Percentiles rank a stretch among this genome's conserved stretches.
Evolutionary conservation across 1,284 basidiomycete genomes (phyloP).

Genomic region (Porogramme epimiltina): DNA sequence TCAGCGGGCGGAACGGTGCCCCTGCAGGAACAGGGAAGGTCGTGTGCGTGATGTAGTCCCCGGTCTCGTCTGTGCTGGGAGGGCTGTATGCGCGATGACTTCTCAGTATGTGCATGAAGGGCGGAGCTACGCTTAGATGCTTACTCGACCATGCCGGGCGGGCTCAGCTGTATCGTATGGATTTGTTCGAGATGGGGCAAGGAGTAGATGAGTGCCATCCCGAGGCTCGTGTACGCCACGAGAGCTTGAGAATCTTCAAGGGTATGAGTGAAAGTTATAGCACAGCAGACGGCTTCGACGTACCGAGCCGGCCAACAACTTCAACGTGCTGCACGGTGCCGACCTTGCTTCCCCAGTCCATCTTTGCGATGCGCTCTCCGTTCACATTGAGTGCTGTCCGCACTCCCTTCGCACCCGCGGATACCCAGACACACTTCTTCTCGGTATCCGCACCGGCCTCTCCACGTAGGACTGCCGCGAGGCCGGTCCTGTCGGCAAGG

Average conservation of each 20-base stretch:
- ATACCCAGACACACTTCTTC: constrained; percentile 46
- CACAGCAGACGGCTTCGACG: constrained; percentile 15
- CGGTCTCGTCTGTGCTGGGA: constrained; percentile 53
- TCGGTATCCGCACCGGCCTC: constrained; percentile 23
- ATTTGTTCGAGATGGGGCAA: constrained; percentile 66
- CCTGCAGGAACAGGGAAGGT: constrained; percentile 33
- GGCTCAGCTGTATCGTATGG: constrained; percentile 49
- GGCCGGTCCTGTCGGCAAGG: constrained; percentile 45
- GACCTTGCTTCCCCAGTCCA: constrained; percentile 56
- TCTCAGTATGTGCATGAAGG: neutral
- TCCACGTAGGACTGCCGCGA: constrained; percentile 36
- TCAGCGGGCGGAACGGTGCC: constrained; percentile 27
- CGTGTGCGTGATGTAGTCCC: constrained; percentile 54
- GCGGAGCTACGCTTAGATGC: constrained; percentile 17
- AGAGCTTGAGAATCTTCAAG: constrained; percentile 59
- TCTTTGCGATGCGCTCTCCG: constrained; percentile 59
- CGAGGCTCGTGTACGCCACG: constrained; percentile 61
- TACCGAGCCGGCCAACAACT: constrained; percentile 59
- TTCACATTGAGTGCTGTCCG: constrained; percentile 56
- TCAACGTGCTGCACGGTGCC: constrained; percentile 51
- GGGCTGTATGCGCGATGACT: constrained; percentile 35
- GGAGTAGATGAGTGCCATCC: constrained; percentile 64
- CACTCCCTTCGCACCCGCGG: constrained; percentile 60
- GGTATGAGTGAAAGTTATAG: neutral
- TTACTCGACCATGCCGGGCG: constrained; percentile 42